Evolutionary conservation across 129 eudicot genomes (phyloP).

Genomic region (Cynara cardunculus): DNA sequence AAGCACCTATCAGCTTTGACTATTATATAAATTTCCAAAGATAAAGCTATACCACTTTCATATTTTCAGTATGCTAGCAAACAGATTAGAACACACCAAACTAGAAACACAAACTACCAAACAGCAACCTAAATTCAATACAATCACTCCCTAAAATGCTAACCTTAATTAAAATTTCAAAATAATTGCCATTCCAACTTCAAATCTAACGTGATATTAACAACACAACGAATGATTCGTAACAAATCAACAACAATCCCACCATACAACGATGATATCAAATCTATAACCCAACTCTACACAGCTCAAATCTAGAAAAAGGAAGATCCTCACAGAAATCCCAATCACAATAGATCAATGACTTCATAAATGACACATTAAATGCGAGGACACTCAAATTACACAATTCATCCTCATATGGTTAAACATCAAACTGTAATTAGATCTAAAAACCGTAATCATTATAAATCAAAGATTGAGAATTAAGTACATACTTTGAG

Average conservation of each 20-base stretch:
- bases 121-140: background rate
- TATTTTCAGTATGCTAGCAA: background rate
- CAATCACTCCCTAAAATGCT: slow-evolving; percentile 4
- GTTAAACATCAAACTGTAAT: background rate
- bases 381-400: background rate
- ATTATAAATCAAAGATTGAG: background rate
- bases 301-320: background rate
- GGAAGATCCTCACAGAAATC: background rate
- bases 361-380: slow-evolving; percentile 4
- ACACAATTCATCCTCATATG: background rate
- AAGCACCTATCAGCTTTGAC: background rate
- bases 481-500: background rate
- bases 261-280: background rate
- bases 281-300: background rate
- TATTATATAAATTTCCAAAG: background rate
- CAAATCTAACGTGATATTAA: background rate
- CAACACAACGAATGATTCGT: background rate
- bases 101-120: background rate
- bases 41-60: slow-evolving; percentile 11
- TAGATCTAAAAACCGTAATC: slow-evolving; percentile 1
- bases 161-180: slow-evolving; percentile 3
- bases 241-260: background rate
- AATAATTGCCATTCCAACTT: background rate
- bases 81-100: background rate
- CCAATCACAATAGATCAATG: slow-evolving; percentile 11